phyloP scores from a whole-genome alignment of 2,329 filamentous ascomycete species.

The Botrytis cinerea region DNA sequence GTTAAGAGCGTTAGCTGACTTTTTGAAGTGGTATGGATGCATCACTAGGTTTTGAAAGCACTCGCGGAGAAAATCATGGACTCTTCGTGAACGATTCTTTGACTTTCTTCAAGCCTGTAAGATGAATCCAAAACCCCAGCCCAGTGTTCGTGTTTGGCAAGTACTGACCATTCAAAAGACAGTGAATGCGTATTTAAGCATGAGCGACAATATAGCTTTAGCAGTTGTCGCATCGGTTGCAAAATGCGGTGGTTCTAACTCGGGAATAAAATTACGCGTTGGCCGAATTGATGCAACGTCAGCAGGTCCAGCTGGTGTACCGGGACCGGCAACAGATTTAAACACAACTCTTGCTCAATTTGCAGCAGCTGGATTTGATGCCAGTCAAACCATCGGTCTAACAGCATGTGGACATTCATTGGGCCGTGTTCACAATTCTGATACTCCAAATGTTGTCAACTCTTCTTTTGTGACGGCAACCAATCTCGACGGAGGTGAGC shows the following conservation, averaged over 20 bases:
- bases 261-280: slow-evolving; percentile 24
- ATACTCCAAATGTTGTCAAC: slow-evolving; percentile 24
- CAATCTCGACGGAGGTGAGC: slow-evolving; percentile 22
- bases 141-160: background rate
- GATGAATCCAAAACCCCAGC: background rate
- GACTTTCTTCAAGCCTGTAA: background rate
- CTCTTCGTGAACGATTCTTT: slow-evolving; percentile 37
- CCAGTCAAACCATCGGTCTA: background rate
- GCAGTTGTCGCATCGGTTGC: background rate
- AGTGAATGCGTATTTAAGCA: background rate
- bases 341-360: slow-evolving; percentile 25
- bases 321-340: slow-evolving; percentile 25
- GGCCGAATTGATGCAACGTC: slow-evolving; percentile 33
- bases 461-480: background rate
- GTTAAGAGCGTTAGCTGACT: background rate
- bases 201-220: background rate
- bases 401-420: slow-evolving; percentile 31
- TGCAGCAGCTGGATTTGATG: slow-evolving; percentile 26
- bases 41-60: background rate
- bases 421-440: slow-evolving; percentile 28
- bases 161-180: background rate
- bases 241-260: background rate
- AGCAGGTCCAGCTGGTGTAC: slow-evolving; percentile 31
- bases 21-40: too few relatives aligned
- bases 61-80: slow-evolving; percentile 46